Base-by-base conservation (phyloP, 2,329 filamentous ascomycete genomes). In the Aureobasidium sp. region DNA sequence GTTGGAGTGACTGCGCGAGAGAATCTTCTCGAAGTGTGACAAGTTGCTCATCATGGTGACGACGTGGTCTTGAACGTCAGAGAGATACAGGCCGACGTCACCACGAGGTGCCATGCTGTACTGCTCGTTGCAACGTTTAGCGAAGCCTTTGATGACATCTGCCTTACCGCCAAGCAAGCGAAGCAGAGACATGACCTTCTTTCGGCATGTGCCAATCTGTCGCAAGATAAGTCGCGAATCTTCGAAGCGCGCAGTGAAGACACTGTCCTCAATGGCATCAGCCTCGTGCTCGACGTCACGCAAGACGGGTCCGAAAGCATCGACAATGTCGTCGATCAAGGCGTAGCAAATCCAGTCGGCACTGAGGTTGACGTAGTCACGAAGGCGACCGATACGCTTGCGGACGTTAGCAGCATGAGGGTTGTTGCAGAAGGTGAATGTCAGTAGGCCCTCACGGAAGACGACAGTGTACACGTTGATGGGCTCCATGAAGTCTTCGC, bases 261-360 rank as follows among this genome's bases (percentile, higher is more conserved):
- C 92, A 62, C 92, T 88, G 68, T 99, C 94, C 74, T 99, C 94
- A 64, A 99, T 97, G 12, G 85, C 84, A 73, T 99, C 94, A 0
- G 93, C 92, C 70, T 96, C 90, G 20, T 85, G 76, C 76, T 99
- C 94, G 57, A 96, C 88, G 61, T 90, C 87, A 62, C 86, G 87
- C 66, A 99, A 96, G 34, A 91, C 87, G 15, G 93, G 93, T 0
- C 89, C 92, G 70, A 97, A 99, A 25, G 86, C 90, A 77, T 99
- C 94, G 64, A 97, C 94, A 71, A 99, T 99, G 72, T 99, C 91
- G 75, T 99, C 94, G 72, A 99, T 97, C 71, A 99, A 82, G 47
- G 94, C 94, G 73, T 99, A 99, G 79, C 94, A 99, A 68, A 97
- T 95, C 93, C 95, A 99, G 76, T 99, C 94, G 68, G 91, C 92